Conservation (phyloP, 768 basidiomycete species). For the Phylloporus rhodoxanthus region DNA sequence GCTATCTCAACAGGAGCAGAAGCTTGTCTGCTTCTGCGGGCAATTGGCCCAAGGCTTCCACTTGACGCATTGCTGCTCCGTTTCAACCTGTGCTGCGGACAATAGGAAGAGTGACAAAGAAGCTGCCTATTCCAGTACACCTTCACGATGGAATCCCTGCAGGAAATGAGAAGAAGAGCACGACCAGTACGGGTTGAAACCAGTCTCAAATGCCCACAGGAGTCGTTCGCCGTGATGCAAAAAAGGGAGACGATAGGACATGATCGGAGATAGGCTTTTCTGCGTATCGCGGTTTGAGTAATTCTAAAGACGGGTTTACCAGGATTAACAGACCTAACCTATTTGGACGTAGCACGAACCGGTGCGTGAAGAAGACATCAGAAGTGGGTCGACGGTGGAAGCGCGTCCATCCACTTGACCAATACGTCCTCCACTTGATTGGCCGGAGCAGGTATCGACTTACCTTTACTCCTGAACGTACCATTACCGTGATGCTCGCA, state of each 20-base stretch:
- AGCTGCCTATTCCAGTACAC: conserved; percentile 13
- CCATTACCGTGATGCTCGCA: neutral
- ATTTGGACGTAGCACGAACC: conserved; percentile 7
- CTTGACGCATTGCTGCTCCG: conserved; percentile 10
- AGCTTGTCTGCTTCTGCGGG: conserved; percentile 15
- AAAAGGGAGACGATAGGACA: conserved; percentile 17
- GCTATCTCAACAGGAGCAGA: conserved; percentile 19
- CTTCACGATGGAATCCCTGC: conserved; percentile 9
- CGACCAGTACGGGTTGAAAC: conserved; percentile 2
- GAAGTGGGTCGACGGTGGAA: too few species aligned
- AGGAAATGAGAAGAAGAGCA: conserved; percentile 8
- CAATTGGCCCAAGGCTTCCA: conserved; percentile 7
- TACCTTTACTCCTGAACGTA: neutral
- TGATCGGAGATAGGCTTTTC: conserved; percentile 29
- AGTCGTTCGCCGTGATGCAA: conserved; percentile 40
- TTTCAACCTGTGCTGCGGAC: conserved; percentile 11
- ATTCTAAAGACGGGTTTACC: neutral
- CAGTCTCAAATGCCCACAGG: conserved; percentile 44
- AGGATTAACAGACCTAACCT: too few species aligned
- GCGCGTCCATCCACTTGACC: neutral
- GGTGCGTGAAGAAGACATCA: too few species aligned
- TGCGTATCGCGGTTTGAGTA: conserved; percentile 1
- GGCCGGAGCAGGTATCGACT: neutral
- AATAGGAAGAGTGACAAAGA: conserved; percentile 8
- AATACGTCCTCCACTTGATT: neutral